Base-by-base conservation (phyloP, 2,329 filamentous ascomycete species). In the Cladosporium oxysporum region DNA sequence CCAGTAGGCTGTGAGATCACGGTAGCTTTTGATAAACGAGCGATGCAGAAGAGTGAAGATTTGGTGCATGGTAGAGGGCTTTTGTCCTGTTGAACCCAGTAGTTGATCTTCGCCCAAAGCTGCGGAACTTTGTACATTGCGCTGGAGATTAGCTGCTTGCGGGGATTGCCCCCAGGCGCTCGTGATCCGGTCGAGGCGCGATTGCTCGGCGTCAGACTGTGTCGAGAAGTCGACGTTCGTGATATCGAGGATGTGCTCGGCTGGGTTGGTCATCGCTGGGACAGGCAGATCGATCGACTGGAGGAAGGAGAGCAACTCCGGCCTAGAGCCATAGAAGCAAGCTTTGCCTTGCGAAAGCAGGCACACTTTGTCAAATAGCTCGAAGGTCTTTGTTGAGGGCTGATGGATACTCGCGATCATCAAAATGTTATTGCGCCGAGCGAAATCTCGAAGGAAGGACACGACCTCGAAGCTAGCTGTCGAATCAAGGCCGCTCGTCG, bases 401-500 rank as follows among this genome's bases (percentile, higher is more conserved):
- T 95, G 91, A 72, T 95, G 92, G 65, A 95, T 94, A 60, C 88
- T 90, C 7, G 89, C 89, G n/a, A 60, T 60, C 41, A 60, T 60
- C 23, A 60, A 41, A 26, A 89, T 87, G 59, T 88, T 88, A 72
- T 90, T 86, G 62, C 82, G 81, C 70, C 81, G 83, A 0, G 87
- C 90, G 31, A 92, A 82, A 5, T 81, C 79, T 70, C 83, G 86
- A 41, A 93, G 83, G 74, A 90, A 91, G 2, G 82, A 87, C 61
- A 93, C 87, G 16, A 95, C 90, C 75, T 94, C 90, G 68, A 81
- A 87, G 69, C 88, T 91, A 0, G 89, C 88, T 0, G 87, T 87
- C 3, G 90, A 93, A 76, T 96, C 92, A 4, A 95, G 81, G 0
- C 92, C 92, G 70, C 89, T 91, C 0, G 91, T 95, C 0, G 91